Evolutionary conservation across 805 yeast species (phyloP).

Genomic region (Barnettozyma vustinii): DNA sequence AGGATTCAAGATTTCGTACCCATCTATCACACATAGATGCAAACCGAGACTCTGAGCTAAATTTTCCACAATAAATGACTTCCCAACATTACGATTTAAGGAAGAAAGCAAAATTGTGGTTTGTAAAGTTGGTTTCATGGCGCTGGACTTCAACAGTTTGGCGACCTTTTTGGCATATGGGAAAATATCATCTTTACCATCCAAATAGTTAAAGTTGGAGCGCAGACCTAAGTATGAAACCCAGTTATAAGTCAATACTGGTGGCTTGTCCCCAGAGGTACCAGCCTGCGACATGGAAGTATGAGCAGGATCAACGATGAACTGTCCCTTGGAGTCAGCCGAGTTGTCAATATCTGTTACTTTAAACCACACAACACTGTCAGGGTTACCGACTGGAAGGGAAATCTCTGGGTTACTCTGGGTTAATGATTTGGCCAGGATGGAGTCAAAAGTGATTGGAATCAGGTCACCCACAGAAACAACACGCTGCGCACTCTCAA

Average conservation of each 20-base stretch:
- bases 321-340: slow-evolving; percentile 33
- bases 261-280: slow-evolving; percentile 35
- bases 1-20: slow-evolving; percentile 57
- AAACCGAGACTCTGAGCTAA: slow-evolving; percentile 56
- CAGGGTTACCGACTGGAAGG: slow-evolving; percentile 55
- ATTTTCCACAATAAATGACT: slow-evolving; percentile 54
- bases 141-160: slow-evolving; percentile 51
- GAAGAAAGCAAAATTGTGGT: slow-evolving; percentile 68
- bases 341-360: slow-evolving; percentile 43
- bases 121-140: slow-evolving; percentile 35
- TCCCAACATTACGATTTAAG: slow-evolving; percentile 72
- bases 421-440: slow-evolving; percentile 46
- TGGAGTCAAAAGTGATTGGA: slow-evolving; percentile 72
- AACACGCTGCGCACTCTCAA: slow-evolving; percentile 53
- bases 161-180: slow-evolving; percentile 45
- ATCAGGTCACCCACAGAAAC: slow-evolving; percentile 63
- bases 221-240: slow-evolving; percentile 41
- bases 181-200: slow-evolving; percentile 28
- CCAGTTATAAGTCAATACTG: slow-evolving; percentile 34
- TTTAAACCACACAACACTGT: slow-evolving; percentile 81
- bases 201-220: slow-evolving; percentile 32
- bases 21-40: slow-evolving; percentile 64
- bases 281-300: slow-evolving; percentile 71
- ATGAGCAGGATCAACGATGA: slow-evolving; percentile 56
- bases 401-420: slow-evolving; percentile 13